A percentile compares a stretch with the other conserved stretches of the same genome.
These are phyloP conservation scores for Sesbania bispinosa DNA, from an alignment of 306 rosid genomes.

Conservation along the genomic window DNA sequence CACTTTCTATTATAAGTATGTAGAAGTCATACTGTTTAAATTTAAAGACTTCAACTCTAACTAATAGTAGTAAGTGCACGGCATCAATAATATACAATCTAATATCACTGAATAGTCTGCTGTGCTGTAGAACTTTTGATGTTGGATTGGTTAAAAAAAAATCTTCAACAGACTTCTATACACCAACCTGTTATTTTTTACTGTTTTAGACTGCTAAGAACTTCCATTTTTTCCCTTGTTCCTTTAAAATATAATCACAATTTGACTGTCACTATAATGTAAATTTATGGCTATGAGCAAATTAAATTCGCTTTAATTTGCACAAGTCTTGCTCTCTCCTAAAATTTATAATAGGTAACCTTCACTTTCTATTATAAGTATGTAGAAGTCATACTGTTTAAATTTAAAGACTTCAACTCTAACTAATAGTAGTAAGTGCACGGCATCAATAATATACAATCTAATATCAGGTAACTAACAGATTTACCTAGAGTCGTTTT, in stretches of 20 bases:
- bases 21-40: neutral
- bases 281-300: neutral
- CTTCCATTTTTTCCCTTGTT: neutral
- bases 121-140: neutral
- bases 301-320: conserved; percentile 1
- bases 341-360: neutral
- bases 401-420: neutral
- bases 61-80: neutral
- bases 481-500: conserved; percentile 53
- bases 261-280: neutral
- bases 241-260: neutral
- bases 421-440: neutral
- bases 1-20: neutral
- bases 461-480: conserved; percentile 1
- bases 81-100: neutral
- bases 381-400: neutral
- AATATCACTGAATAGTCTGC: neutral
- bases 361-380: neutral
- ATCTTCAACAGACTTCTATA: neutral
- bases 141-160: neutral
- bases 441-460: neutral
- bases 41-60: neutral
- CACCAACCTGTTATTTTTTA: neutral
- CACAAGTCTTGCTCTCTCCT: neutral
- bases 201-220: neutral